These are phyloP conservation scores for Evernia prunastri DNA, from an alignment of 495 filamentous ascomycete genomes.

Conservation along the genomic window DNA sequence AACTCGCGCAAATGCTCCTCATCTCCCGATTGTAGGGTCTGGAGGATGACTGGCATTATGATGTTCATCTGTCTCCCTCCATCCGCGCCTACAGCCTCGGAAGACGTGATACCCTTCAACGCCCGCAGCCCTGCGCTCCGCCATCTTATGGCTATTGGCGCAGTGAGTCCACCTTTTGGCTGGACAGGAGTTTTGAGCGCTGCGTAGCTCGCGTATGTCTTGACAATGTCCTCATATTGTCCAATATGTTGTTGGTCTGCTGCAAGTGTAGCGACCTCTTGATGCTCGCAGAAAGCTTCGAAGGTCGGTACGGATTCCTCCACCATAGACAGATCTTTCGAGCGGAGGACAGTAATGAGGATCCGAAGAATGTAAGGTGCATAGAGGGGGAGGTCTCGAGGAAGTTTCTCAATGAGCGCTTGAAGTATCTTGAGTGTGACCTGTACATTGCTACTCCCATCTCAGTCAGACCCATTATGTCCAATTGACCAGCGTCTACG, in stretches of 20 bases:
- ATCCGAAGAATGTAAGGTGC: conserved; percentile 73
- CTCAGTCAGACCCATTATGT: conserved; percentile 8
- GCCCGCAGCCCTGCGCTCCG: conserved; percentile 72
- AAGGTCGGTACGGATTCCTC: conserved; percentile 82
- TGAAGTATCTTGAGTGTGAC: conserved; percentile 84
- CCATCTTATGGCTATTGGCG: conserved; percentile 75
- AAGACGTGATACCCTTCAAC: conserved; percentile 68
- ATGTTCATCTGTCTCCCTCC: conserved; percentile 66
- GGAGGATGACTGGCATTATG: conserved; percentile 72
- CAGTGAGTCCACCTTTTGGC: conserved; percentile 45
- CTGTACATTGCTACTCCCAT: conserved; percentile 66
- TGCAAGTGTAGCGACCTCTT: conserved; percentile 68
- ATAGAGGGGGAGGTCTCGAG: conserved; percentile 82
- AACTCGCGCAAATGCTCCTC: conserved; percentile 60
- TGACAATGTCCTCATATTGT: conserved; percentile 76
- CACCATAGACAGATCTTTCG: conserved; percentile 78
- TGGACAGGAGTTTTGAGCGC: conserved; percentile 35
- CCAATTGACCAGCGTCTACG: neutral
- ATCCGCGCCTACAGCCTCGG: conserved; percentile 67
- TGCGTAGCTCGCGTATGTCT: conserved; percentile 71
- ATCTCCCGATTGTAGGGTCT: conserved; percentile 74
- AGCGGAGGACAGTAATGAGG: conserved; percentile 67
- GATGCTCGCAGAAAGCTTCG: conserved; percentile 71
- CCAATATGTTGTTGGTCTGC: conserved; percentile 74
- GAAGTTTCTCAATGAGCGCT: conserved; percentile 84